Evolutionary conservation across 495 filamentous ascomycete species (phyloP), one percentile per base, ranked within the genome.

Genomic region (Pyronema domesticum): DNA sequence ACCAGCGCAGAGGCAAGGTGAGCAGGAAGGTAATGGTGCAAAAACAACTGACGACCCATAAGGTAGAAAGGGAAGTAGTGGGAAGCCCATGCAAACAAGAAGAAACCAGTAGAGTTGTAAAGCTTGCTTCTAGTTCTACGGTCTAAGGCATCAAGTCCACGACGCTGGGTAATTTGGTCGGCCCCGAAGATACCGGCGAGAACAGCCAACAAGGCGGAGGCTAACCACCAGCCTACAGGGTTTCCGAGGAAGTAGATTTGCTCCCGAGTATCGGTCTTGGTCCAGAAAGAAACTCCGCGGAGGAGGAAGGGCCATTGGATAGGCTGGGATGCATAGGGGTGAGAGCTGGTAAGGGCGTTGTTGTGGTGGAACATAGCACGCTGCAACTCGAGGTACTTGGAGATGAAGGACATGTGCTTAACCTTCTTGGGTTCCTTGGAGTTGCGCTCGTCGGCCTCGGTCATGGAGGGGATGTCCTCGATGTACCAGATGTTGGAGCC

Each of bases 181-280:
- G 91, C 91, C 44, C 80, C 85, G 57, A 96, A 69, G 60, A 98
- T 89, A 53, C 91, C 91, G 42, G 79, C 86, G 65, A 94, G 96
- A 39, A 98, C 87, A 30, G 91, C 93, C 47, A 98, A 71, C 19
- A 96, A 69, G 71, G 83, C 85, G 66, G 85, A 91, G 19, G 87
- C 80, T 58, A 98, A 76, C 91, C 91, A 98, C 91, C 91, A 98
- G 42, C 93, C 91, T 53, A 96, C 70, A 5, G 93, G 91, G 71
- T 98, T 98, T 42, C 91, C 91, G 35, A 98, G 70, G 76, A 98
- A 98, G 71, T 98, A 98, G 62, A 98, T 98, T 70, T 98, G 91
- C 70, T 91, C 83, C 33, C 85, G 79, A 8, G 89, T 95, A 45
- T 94, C 87, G 67, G 89, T 91, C 67, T 98, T 83, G 8, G 91